Base-by-base conservation (phyloP, 1,284 basidiomycete species). In the Rhizopogon parksii region DNA sequence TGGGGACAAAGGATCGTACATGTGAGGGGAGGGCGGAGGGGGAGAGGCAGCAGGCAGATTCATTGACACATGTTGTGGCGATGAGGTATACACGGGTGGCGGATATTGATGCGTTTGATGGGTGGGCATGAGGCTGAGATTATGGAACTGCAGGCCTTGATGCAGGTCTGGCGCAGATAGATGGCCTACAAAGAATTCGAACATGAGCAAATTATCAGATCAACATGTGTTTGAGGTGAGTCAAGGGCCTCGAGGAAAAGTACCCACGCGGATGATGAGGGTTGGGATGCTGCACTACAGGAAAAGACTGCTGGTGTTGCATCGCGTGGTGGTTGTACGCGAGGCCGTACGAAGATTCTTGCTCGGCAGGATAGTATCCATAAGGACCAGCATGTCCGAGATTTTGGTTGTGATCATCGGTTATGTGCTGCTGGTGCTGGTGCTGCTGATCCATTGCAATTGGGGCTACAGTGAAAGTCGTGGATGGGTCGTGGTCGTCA, bases 1-100 rank as follows among this genome's bases (percentile, higher is more conserved):
- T 68, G 87, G 86, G 50, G 85, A 87, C 61, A 88, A 73, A 65
- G 86, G 81, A 71, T 85, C 84, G 69, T 88, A 88, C 71, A 85
- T 78, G 71, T 82, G 78, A 68, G 86, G 85, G 58, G 83, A 85
- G 58, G 79, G 79, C 57, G 86, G 83, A 66, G 85, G 81, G 65
- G 85, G 83, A 61, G 77, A 78, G 58, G 60, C 67, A 53, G 70
- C 67, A 58, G 77, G 73, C 57, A 77, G 66, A 53, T 68, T 70
- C 69, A 80, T 68, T 58, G 67, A 67, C 63, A 75, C 75, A 76
- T 77, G 78, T 66, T 73, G 71, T 64, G 71, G 66, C 67, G 78
- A 74, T 60, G 74, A 69, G 55, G 68, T 71, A 61, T 75, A 78
- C 65, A 75, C 74, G 64, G 72, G 71, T 66, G 63, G 64, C 58